phyloP scores from a whole-genome alignment of 2,329 filamentous ascomycete genomes.

The Penicillium vulpinum region DNA sequence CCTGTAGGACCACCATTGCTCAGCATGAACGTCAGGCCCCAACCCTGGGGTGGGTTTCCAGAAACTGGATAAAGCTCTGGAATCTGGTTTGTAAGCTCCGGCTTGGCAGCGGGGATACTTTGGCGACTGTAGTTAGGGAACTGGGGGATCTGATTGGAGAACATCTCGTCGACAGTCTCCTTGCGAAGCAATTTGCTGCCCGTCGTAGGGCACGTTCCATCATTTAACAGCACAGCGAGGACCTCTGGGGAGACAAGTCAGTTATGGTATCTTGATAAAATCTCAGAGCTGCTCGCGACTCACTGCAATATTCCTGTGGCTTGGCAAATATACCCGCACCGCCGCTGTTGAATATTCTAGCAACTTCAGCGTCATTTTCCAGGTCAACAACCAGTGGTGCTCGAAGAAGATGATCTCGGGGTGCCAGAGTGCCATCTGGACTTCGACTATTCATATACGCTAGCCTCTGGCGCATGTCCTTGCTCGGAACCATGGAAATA shows the following conservation, averaged over 20 bases:
- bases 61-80: slow-evolving; percentile 53
- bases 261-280: background rate
- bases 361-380: slow-evolving; percentile 46
- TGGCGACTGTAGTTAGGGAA: slow-evolving; percentile 56
- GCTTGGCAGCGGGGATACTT: slow-evolving; percentile 50
- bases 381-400: slow-evolving; percentile 44
- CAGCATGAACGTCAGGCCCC: slow-evolving; percentile 62
- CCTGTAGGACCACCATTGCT: slow-evolving; percentile 52
- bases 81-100: slow-evolving; percentile 49
- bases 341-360: slow-evolving; percentile 56
- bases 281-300: background rate
- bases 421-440: slow-evolving; percentile 43
- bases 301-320: slow-evolving; percentile 60
- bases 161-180: slow-evolving; percentile 64
- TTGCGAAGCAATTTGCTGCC: slow-evolving; percentile 55
- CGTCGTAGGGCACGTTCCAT: slow-evolving; percentile 61
- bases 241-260: slow-evolving; percentile 47
- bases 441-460: slow-evolving; percentile 59
- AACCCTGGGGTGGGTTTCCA: slow-evolving; percentile 58
- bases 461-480: slow-evolving; percentile 55
- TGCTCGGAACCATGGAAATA: slow-evolving; percentile 59
- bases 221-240: slow-evolving; percentile 63
- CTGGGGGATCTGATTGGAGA: slow-evolving; percentile 61
- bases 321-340: slow-evolving; percentile 63
- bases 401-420: slow-evolving; percentile 54